Base-by-base conservation (phyloP, 1,139 yeast species). In the Chernovozyma sophiae-reginae region DNA sequence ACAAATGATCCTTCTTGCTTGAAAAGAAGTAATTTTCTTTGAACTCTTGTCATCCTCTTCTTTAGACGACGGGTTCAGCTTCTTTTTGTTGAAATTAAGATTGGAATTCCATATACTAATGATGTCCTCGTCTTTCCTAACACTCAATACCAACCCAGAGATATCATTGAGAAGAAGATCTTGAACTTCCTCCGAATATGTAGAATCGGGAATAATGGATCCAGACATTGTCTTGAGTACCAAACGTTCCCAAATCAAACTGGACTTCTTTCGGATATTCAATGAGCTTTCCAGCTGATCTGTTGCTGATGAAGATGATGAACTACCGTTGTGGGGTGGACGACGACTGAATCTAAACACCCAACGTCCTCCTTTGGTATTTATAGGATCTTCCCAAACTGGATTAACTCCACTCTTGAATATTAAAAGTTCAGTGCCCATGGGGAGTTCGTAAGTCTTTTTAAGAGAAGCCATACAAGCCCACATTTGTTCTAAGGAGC, bases 361-460 rank as follows among this genome's bases (percentile, higher is more conserved):
- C 86, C 86, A 81, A 48, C 84, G 67, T 3, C 87, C 87, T 30
- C 86, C 86, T 37, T 68, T 63, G 33, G 71, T 58, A 51, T 81
- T 80, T 39, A 70, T 64, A 2, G 86, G 83, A 51, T 81, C 86
- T 53, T 81, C 86, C 85, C 86, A 80, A 40, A 79, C 77, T 15
- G 87, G 87, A 49, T 74, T 75, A 31, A 81, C 73, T 2, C 85
- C 85, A 32, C 74, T 65, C 47, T 79, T 77, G 58, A 81, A 81
- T 13, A 81, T 56, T 43, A 79, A 77, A 44, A 75, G 67, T 52
- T 79, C 85, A 29, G 81, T 68, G 20, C 82, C 81, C 40, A 66
- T 62, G 14, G 73, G 68, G 40, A 79, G 62, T 36, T 70, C 71
- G 45, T 62, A 65, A 2, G 78, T 63, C 30, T 68, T 66, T 42